A percentile compares a stretch with the other conserved stretches of the same genome.
Conservation (phyloP, 257 asterid genomes). For the Solanum corneliomulleri region DNA sequence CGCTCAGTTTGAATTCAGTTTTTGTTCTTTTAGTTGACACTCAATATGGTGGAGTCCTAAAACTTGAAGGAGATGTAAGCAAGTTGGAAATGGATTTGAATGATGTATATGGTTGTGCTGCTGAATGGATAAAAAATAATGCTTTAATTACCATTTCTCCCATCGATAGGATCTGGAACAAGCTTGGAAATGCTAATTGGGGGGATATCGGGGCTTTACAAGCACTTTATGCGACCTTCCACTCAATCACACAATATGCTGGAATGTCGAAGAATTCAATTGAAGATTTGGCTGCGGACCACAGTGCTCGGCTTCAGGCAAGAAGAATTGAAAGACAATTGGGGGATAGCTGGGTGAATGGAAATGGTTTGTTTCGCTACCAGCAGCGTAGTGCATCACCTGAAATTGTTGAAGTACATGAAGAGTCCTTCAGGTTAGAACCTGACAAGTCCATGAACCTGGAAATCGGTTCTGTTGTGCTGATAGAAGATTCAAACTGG, state of each 20-base stretch:
- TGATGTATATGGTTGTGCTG: constrained; percentile 72
- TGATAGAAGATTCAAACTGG: constrained; percentile 69
- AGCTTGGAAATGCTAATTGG: constrained; percentile 99
- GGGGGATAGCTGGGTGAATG: constrained; percentile 45
- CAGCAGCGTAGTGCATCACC: constrained; percentile 73
- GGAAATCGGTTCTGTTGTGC: constrained; percentile 58
- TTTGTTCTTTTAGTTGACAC: constrained; percentile 74
- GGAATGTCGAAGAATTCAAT: constrained; percentile 62
- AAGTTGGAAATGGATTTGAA: constrained; percentile 59
- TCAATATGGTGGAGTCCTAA: constrained; percentile 78
- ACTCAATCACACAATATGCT: constrained; percentile 70
- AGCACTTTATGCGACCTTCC: constrained; percentile 83
- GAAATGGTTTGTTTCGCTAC: constrained; percentile 54
- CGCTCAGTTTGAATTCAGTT: constrained; percentile 58
- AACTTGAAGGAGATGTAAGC: constrained; percentile 82
- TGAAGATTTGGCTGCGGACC: constrained; percentile 98
- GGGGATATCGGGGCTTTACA: constrained; percentile 92
- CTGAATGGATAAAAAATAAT: constrained; percentile 70
- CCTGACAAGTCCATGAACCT: constrained; percentile 49
- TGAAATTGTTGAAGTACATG: constrained; percentile 90
- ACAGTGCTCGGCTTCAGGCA: constrained; percentile 75
- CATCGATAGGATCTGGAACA: constrained; percentile 84
- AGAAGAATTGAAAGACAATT: constrained; percentile 79
- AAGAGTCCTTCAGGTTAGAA: constrained; percentile 46
- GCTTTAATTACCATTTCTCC: constrained; percentile 67